These are phyloP conservation scores for Pseudopithomyces maydicus DNA, from an alignment of 2,329 filamentous ascomycete species.

Conservation along the genomic window DNA sequence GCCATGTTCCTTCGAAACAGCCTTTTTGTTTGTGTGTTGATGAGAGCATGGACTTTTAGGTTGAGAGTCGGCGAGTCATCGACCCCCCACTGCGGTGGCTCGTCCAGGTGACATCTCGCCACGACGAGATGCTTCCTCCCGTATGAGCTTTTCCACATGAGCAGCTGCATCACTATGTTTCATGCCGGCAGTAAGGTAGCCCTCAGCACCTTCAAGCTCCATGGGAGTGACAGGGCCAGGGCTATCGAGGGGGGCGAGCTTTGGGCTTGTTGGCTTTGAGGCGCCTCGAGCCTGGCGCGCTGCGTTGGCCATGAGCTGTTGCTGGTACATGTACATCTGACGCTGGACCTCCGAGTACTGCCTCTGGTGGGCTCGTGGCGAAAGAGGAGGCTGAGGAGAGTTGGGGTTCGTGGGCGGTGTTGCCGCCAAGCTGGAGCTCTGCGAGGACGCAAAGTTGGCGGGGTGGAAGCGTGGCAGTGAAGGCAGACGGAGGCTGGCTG, in stretches of 20 bases:
- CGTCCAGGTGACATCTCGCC: slow-evolving; percentile 40
- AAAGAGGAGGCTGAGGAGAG: slow-evolving; percentile 50
- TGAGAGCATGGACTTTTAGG: slow-evolving; percentile 7
- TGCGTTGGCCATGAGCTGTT: slow-evolving; percentile 47
- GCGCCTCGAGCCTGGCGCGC: slow-evolving; percentile 28
- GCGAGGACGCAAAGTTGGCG: slow-evolving; percentile 54
- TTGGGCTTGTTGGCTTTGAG: slow-evolving; percentile 53
- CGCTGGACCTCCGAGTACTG: slow-evolving; percentile 56
- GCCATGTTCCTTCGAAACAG: background rate
- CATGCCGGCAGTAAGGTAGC: slow-evolving; percentile 54
- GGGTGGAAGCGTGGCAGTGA: slow-evolving; percentile 59
- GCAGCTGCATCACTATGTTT: slow-evolving; percentile 42
- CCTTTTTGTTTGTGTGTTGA: slow-evolving; percentile 6
- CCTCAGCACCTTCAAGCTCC: slow-evolving; percentile 52
- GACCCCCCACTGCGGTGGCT: slow-evolving; percentile 34
- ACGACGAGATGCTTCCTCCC: slow-evolving; percentile 48
- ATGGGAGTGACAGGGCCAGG: slow-evolving; percentile 60
- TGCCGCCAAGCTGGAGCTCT: slow-evolving; percentile 42
- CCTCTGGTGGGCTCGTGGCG: slow-evolving; percentile 49
- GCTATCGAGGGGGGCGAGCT: slow-evolving; percentile 55
- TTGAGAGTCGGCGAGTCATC: slow-evolving; percentile 32
- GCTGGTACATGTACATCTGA: slow-evolving; percentile 55
- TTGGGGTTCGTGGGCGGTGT: slow-evolving; percentile 45
- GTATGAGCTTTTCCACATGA: slow-evolving; percentile 55
- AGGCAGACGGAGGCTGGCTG: slow-evolving; percentile 51